A percentile compares a stretch with the other conserved stretches of the same genome.
Evolutionary conservation across 192 early-diverging fungal species (phyloP).

Genomic region (Umbelopsis sp.): DNA sequence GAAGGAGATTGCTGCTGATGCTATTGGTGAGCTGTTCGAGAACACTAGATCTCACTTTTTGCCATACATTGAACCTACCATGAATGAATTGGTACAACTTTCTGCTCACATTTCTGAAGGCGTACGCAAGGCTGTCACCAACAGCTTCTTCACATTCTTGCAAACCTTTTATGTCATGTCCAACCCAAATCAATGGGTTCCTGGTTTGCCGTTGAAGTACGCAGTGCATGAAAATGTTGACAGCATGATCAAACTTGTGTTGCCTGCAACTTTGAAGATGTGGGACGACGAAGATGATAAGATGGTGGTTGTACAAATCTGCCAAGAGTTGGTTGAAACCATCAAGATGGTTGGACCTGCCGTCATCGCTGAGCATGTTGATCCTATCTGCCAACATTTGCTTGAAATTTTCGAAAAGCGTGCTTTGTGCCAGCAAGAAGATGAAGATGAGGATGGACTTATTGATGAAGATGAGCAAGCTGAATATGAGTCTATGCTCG

Average conservation of each 20-base stretch:
- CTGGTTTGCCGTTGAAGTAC: constrained; percentile 73
- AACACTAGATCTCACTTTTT: constrained; percentile 75
- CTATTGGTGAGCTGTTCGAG: constrained; percentile 85
- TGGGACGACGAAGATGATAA: constrained; percentile 86
- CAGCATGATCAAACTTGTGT: constrained; percentile 65
- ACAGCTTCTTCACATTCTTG: constrained; percentile 75
- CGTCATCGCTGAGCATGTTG: constrained; percentile 52
- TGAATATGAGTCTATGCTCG: constrained; percentile 82
- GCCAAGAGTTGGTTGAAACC: constrained; percentile 70
- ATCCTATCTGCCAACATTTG: constrained; percentile 38
- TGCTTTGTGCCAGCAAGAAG: constrained; percentile 72
- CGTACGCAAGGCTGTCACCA: constrained; percentile 77
- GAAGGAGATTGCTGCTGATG: constrained; percentile 91
- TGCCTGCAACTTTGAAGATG: constrained; percentile 71
- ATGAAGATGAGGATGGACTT: constrained; percentile 64
- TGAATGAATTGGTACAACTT: constrained; percentile 68
- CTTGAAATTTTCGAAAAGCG: constrained; percentile 73
- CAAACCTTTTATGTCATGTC: constrained; percentile 78
- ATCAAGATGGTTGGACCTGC: constrained; percentile 79
- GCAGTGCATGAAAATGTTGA: constrained; percentile 77
- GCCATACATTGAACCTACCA: constrained; percentile 78
- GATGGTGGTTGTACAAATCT: constrained; percentile 79
- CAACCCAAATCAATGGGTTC: constrained; percentile 66
- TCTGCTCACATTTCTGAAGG: constrained; percentile 80
- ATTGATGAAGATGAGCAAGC: constrained; percentile 84